Evolutionary conservation across 106 monocot species (phyloP).

Genomic region (Hemerocallis citrina): DNA sequence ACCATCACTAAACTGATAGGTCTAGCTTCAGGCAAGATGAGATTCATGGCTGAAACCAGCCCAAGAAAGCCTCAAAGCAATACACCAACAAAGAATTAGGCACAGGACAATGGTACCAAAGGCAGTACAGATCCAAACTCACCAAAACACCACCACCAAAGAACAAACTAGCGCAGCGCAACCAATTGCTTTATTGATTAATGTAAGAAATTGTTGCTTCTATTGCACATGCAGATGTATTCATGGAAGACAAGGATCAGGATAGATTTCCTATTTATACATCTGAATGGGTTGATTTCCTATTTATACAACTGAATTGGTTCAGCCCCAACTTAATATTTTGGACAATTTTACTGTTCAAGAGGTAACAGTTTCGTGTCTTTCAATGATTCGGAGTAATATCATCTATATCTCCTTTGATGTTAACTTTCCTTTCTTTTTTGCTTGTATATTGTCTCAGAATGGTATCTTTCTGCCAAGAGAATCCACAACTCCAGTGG

Average conservation of each 20-base stretch:
- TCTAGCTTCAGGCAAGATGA: too few relatives aligned
- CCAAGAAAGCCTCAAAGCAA: too few relatives aligned
- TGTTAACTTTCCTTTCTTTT: background rate
- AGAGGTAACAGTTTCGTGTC: slow-evolving; percentile 39
- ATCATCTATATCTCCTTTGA: background rate
- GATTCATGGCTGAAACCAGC: too few relatives aligned
- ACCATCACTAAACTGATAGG: too few relatives aligned
- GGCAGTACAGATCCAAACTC: too few relatives aligned
- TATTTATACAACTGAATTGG: too few relatives aligned
- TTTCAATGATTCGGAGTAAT: background rate
- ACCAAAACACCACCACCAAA: too few relatives aligned
- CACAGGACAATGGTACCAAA: too few relatives aligned
- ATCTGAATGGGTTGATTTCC: slow-evolving; percentile 64
- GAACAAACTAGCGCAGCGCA: too few relatives aligned
- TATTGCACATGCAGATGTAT: slow-evolving; percentile 23
- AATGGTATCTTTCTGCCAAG: slow-evolving; percentile 11
- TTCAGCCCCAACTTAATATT: slow-evolving; percentile 42
- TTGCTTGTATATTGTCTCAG: slow-evolving; percentile 3
- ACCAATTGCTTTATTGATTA: background rate
- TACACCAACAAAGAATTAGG: too few relatives aligned
- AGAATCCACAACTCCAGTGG: background rate
- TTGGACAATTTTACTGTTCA: slow-evolving; percentile 50
- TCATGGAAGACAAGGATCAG: slow-evolving; percentile 8
- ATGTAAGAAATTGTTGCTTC: background rate
- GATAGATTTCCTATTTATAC: slow-evolving; percentile 26